Evolutionary conservation across 2,329 filamentous ascomycete species (phyloP).

Genomic region (Truncatella angustata): DNA sequence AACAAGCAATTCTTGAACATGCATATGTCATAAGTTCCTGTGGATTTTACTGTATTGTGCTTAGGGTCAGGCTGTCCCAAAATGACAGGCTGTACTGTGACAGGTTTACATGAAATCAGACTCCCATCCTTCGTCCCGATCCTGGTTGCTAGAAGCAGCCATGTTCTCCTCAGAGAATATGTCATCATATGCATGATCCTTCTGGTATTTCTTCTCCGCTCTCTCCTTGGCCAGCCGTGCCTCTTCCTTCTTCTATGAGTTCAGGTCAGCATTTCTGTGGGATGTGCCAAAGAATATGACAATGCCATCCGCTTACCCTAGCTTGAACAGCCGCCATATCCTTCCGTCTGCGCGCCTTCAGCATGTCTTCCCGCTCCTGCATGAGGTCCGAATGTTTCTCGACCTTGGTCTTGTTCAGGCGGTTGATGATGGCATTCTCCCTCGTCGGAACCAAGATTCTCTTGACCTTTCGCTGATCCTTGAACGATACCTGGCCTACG

Average conservation of each 20-base stretch:
- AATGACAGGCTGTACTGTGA: background rate
- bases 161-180: slow-evolving; percentile 82
- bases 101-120: slow-evolving; percentile 86
- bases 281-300: background rate
- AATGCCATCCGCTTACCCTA: slow-evolving; percentile 49
- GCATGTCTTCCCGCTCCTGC: slow-evolving; percentile 76
- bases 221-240: slow-evolving; percentile 71
- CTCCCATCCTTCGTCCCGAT: slow-evolving; percentile 72
- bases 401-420: slow-evolving; percentile 94
- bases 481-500: slow-evolving; percentile 90
- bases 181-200: slow-evolving; percentile 97
- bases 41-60: slow-evolving; percentile 8
- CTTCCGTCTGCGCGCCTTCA: slow-evolving; percentile 67
- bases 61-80: background rate
- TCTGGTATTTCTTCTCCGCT: slow-evolving; percentile 87
- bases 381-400: slow-evolving; percentile 84
- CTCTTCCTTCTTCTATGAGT: slow-evolving; percentile 70
- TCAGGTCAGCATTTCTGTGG: background rate
- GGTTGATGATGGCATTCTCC: slow-evolving; percentile 90
- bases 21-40: too few relatives aligned
- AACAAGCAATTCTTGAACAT: too few relatives aligned
- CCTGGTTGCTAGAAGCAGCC: slow-evolving; percentile 77
- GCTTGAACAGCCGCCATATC: slow-evolving; percentile 64
- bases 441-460: slow-evolving; percentile 75
- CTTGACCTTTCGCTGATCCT: slow-evolving; percentile 82